Base-by-base conservation (phyloP, 2,329 filamentous ascomycete genomes). In the Penicillium sp. region DNA sequence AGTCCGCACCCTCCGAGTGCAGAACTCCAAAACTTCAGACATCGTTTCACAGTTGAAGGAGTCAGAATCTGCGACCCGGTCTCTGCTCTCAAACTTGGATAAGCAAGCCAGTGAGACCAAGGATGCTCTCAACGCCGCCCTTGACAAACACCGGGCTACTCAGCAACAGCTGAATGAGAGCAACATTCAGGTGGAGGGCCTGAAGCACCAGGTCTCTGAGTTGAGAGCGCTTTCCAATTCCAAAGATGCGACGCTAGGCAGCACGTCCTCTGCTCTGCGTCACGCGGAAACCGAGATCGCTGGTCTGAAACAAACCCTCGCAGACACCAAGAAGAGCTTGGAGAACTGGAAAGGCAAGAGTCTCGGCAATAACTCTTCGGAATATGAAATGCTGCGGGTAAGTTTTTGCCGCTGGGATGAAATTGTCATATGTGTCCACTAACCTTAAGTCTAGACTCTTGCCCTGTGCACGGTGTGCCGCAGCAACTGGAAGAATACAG, bases 1-100 rank as follows among this genome's bases (percentile, higher is more conserved):
- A 71, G 85, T 95, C 41, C 81, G 88, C 59, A 81, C 85, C 3
- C 75, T 96, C 50, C 84, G 89, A 53, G 79, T 83, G 54, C 91
- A 97, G 68, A 95, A 92, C 65, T 79, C 82, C 42, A 95, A 95
- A 72, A 95, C 88, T 49, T 90, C 89, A 0, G 93, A 97, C 66
- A 95, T 97, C 52, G 91, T 98, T 37, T 81, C 89, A 0, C 88
- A 95, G 59, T 77, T 97, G 47, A 98, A 98, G 75, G 92, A 97
- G 47, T 81, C 89, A 1, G 93, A 97, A 67, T 78, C 83, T 5
- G 82, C 88, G 46, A 88, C 86, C 56, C 81, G 89, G 43, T 82
- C 83, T 13, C 72, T 96, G 25, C 77, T 93, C 15, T 81, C 83
- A 58, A 95, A 92, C 62, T 75, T 95, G 53, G 93, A 98, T 72